Percentiles rank a stretch among this genome's conserved stretches.
These are phyloP conservation scores for Coix lacrymajobi DNA, from an alignment of 176 grass and related monocot genomes.

Conservation along the genomic window DNA sequence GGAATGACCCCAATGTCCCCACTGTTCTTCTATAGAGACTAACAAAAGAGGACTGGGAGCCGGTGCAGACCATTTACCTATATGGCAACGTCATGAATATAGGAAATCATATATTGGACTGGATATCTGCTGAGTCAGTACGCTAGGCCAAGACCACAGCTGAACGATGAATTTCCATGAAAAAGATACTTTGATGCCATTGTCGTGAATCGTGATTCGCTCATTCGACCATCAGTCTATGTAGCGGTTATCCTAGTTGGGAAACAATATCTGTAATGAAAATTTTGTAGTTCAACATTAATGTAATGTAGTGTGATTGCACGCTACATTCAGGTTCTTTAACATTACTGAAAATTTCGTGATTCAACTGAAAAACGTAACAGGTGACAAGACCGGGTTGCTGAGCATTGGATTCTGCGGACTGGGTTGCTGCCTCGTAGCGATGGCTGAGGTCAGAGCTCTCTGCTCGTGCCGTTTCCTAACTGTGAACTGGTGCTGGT, in stretches of 20 bases:
- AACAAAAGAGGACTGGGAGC: background rate
- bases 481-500: slow-evolving; percentile 52
- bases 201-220: background rate
- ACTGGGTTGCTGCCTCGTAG: background rate
- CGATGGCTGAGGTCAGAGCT: background rate
- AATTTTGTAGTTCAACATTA: slow-evolving; percentile 15
- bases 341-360: background rate
- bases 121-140: background rate
- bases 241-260: background rate
- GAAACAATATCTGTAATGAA: slow-evolving; percentile 2
- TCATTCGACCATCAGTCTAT: background rate
- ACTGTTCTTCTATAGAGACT: slow-evolving; percentile 36
- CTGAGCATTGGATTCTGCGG: slow-evolving; percentile 22
- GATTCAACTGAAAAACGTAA: slow-evolving; percentile 26
- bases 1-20: slow-evolving; percentile 29
- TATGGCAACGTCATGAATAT: background rate
- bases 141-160: background rate
- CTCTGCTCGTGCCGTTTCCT: slow-evolving; percentile 27
- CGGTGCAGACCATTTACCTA: background rate
- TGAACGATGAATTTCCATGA: background rate
- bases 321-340: background rate
- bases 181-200: background rate
- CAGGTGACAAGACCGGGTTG: slow-evolving; percentile 32
- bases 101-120: too few relatives aligned
- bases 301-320: background rate